These are phyloP conservation scores for Trypanosomatidae sp. DNA, from an alignment of 208 protist genomes.

Conservation along the genomic window DNA sequence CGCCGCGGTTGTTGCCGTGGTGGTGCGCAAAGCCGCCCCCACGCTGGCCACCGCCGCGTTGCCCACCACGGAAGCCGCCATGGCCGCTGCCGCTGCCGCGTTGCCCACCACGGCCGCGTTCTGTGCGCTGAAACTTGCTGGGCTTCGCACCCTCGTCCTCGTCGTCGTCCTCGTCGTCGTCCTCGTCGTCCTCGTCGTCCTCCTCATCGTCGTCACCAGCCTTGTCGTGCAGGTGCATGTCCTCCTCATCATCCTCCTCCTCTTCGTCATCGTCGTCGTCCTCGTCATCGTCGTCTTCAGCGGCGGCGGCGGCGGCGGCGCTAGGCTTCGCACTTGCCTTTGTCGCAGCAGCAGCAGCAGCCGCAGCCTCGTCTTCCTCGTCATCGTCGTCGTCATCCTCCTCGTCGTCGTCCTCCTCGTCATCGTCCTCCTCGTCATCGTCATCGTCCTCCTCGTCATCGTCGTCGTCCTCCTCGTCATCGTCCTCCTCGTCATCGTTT, in stretches of 20 bases:
- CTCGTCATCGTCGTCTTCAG: conserved; percentile 11
- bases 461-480: background rate
- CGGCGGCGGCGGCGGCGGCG: no score
- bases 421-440: conserved; percentile 11
- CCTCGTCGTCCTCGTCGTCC: conserved; percentile 34
- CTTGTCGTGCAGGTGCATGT: conserved; percentile 19
- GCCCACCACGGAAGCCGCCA: conserved; percentile 13
- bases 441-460: conserved; percentile 9
- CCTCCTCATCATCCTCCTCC: conserved; percentile 15
- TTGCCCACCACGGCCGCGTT: conserved; percentile 26
- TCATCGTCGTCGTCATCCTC: conserved; percentile 6
- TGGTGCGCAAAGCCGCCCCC: conserved; percentile 20
- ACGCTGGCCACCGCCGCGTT: conserved; percentile 21
- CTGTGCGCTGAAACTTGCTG: conserved; percentile 63
- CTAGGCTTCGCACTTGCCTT: no score
- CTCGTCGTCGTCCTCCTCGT: conserved; percentile 15
- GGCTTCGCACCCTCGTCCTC: conserved; percentile 40
- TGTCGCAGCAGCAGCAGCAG: no score
- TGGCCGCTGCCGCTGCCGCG: conserved; percentile 16
- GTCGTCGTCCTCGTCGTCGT: conserved; percentile 53
- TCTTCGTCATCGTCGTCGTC: conserved; percentile 10
- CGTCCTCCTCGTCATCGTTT: background rate
- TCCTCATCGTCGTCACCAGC: conserved; percentile 18
- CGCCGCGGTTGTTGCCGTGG: conserved; percentile 24
- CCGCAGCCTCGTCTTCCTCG: conserved; percentile 4